Evolutionary conservation across 306 rosid species (phyloP), one percentile per base, ranked within the genome.

Genomic region (Rosa lucieae): DNA sequence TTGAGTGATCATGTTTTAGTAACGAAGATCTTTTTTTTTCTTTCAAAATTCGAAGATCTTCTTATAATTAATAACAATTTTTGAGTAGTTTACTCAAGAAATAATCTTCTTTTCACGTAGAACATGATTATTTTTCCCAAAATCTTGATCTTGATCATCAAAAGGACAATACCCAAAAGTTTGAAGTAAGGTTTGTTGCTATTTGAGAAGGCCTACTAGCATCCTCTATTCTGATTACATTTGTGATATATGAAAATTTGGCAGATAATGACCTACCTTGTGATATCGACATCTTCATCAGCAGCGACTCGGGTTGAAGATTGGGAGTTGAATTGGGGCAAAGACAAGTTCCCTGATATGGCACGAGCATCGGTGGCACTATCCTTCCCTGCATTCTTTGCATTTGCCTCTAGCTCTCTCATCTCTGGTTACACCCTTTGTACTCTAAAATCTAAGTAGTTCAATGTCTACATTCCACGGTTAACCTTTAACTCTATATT

Each of bases 261-360:
- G 83, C 88, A 94, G 99, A 84, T 89, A 37, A 73, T 92, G 82
- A 83, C 97, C 21, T 92, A 94, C 84, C 93, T 94, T 86, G 88
- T 92, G 49, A 84, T 94, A 80, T 94, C 97, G 2, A 89, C 97
- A 74, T 88, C 97, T 40, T 94, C 97, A 39, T 91, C 99, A 0
- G 95, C 99, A 23, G 95, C 97, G 7, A 92, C 94, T 40, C 82
- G 97, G 81, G 86, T 92, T n/a, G 87, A 88, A 76, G 95, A 92
- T 52, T 94, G 99, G 97, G 85, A 85, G 68, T 87, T 90, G 49
- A 91, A 94, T 70, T 92, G 97, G 97, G 99, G 99, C 10, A 52
- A 70, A 72, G 99, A 92, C 84, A 88, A 84, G 86, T 94, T 94
- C 78, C 92, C 97, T 0, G 84, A 82, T 21, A 87, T 92, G 95